phyloP scores from a whole-genome alignment of 768 basidiomycete species.

The Tricholoma hemisulphureum region DNA sequence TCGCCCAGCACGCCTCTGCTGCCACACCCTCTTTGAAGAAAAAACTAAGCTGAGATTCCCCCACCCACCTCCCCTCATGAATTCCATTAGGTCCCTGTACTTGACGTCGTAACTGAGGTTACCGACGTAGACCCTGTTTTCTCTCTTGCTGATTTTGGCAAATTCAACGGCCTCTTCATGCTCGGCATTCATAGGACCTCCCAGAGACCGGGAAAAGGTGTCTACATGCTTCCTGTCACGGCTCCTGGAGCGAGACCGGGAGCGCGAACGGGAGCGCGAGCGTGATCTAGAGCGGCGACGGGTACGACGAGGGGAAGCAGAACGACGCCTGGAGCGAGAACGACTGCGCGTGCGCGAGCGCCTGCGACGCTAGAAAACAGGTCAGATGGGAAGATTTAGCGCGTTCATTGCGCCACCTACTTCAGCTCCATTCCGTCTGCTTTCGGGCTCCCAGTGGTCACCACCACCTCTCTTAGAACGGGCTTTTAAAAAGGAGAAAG shows the following conservation, averaged over 20 bases:
- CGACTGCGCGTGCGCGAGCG: slow-evolving; percentile 67
- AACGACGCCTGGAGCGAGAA: slow-evolving; percentile 68
- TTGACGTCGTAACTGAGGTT: slow-evolving; percentile 99
- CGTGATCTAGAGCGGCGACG: slow-evolving; percentile 70
- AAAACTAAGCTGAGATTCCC: slow-evolving; percentile 66
- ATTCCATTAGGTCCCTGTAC: slow-evolving; percentile 98
- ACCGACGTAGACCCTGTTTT: slow-evolving; percentile 98
- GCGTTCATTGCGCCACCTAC: slow-evolving; percentile 39
- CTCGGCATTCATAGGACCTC: slow-evolving; percentile 86
- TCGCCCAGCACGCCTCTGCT: slow-evolving; percentile 20
- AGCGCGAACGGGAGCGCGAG: slow-evolving; percentile 44
- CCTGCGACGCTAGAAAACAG: slow-evolving; percentile 52
- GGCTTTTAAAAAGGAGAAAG: slow-evolving; percentile 21
- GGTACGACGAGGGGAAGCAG: slow-evolving; percentile 62
- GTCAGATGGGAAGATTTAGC: background rate
- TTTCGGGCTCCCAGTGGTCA: slow-evolving; percentile 84
- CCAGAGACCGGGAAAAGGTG: slow-evolving; percentile 74
- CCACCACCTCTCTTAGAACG: slow-evolving; percentile 47
- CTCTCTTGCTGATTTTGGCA: slow-evolving; percentile 93
- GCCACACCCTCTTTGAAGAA: slow-evolving; percentile 34
- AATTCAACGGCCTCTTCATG: slow-evolving; percentile 96
- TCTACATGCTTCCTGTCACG: slow-evolving; percentile 62
- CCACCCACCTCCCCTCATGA: slow-evolving; percentile 99
- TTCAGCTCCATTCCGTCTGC: slow-evolving; percentile 59
- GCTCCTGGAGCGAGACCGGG: slow-evolving; percentile 46